phyloP scores from a whole-genome alignment of 768 basidiomycete genomes.

The Rhizopogon sp. region DNA sequence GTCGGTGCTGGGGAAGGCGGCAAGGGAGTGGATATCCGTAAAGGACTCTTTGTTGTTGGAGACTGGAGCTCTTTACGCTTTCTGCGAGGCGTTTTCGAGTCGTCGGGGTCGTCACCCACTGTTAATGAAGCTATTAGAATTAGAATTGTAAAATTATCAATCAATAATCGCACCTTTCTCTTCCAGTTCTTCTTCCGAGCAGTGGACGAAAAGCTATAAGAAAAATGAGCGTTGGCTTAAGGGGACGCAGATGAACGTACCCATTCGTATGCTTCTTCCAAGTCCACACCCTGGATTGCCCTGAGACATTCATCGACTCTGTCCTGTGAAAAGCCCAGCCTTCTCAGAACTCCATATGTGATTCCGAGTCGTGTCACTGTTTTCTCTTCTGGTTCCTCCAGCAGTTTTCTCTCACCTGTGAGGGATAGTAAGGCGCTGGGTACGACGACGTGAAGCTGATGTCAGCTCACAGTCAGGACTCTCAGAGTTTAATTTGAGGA shows the following conservation, averaged over 20 bases:
- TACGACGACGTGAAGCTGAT: not conserved
- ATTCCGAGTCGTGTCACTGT: conserved; percentile 63
- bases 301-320: conserved; percentile 69
- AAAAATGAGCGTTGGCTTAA: conserved; percentile 5
- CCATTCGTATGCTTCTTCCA: conserved; percentile 94
- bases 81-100: conserved; percentile 9
- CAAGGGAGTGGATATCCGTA: not conserved
- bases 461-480: conserved; percentile 1
- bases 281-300: conserved; percentile 56
- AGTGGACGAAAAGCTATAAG: conserved; percentile 59
- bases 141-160: not conserved
- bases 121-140: not conserved
- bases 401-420: conserved; percentile 26
- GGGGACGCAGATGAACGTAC: conserved; percentile 36
- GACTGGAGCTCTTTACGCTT: conserved; percentile 1
- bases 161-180: conserved; percentile 28
- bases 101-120: conserved; percentile 6
- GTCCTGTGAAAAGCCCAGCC: conserved; percentile 70
- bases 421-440: not conserved
- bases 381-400: conserved; percentile 69
- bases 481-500: conserved; percentile 49
- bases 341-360: conserved; percentile 74
- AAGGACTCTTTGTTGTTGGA: conserved; percentile 1
- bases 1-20: conserved; percentile 1
- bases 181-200: conserved; percentile 53